Conservation (phyloP, 768 basidiomycete genomes). For the Rhizopogon roseolus region DNA sequence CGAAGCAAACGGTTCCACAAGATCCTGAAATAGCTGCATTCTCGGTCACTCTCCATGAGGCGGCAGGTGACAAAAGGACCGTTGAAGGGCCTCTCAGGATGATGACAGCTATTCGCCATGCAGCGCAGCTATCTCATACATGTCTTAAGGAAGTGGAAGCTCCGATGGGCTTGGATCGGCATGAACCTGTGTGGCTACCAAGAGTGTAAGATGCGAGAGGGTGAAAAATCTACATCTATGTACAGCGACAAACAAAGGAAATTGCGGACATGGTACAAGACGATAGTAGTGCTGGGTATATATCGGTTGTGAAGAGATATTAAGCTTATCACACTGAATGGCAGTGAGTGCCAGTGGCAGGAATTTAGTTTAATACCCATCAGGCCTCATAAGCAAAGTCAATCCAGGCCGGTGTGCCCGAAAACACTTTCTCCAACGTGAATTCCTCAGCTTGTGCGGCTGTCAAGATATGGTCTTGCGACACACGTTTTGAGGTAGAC, state of each 20-base stretch:
- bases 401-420: conserved; percentile 48
- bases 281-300: too few relatives aligned
- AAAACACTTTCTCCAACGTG: conserved; percentile 46
- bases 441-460: conserved; percentile 35
- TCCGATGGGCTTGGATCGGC: conserved; percentile 27
- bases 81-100: conserved; percentile 9
- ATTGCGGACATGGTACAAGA: too few relatives aligned
- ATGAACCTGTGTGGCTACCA: conserved; percentile 18
- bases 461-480: conserved; percentile 44
- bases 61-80: conserved; percentile 7
- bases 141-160: conserved; percentile 37
- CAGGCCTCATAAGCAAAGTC: conserved; percentile 43
- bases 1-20: conserved; percentile 26
- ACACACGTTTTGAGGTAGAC: conserved; percentile 36
- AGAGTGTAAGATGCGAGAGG: not conserved
- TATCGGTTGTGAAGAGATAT: too few relatives aligned
- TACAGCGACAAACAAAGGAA: too few relatives aligned
- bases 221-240: not conserved
- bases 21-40: conserved; percentile 34
- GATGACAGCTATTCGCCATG: conserved; percentile 43
- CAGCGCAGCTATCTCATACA: conserved; percentile 37
- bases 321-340: too few relatives aligned
- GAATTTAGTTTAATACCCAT: conserved; percentile 1
- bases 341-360: too few relatives aligned
- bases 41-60: conserved; percentile 24